These are phyloP conservation scores for Macrophomina tecta DNA, from an alignment of 2,329 filamentous ascomycete species.

Conservation along the genomic window DNA sequence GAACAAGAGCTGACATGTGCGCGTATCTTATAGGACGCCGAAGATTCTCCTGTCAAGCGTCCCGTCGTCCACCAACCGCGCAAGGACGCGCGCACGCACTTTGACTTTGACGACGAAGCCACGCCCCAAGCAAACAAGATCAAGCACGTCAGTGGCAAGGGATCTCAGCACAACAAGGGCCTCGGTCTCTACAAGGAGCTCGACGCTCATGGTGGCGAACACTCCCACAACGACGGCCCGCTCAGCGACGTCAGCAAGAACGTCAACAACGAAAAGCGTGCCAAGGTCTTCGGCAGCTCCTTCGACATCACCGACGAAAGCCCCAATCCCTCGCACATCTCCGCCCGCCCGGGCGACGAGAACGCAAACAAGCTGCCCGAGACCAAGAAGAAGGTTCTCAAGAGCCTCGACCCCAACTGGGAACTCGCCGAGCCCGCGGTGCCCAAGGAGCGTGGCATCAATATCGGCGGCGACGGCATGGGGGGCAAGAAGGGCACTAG, in stretches of 20 bases:
- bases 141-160: conserved; percentile 45
- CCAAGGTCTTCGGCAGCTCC: conserved; percentile 78
- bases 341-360: conserved; percentile 43
- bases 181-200: conserved; percentile 79
- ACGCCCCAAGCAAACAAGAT: conserved; percentile 59
- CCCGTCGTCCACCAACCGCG: conserved; percentile 71
- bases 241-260: conserved; percentile 74
- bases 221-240: conserved; percentile 53
- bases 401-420: conserved; percentile 68
- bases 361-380: conserved; percentile 37
- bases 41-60: conserved; percentile 64
- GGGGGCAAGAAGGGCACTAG: conserved; percentile 44
- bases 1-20: background rate
- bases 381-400: conserved; percentile 33
- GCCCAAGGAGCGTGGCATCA: conserved; percentile 42
- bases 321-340: conserved; percentile 47
- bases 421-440: conserved; percentile 45
- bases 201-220: conserved; percentile 62
- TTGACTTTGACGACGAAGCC: conserved; percentile 80
- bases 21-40: conserved; percentile 30
- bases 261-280: conserved; percentile 74
- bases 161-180: conserved; percentile 68
- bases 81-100: conserved; percentile 81
- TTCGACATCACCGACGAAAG: conserved; percentile 77
- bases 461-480: conserved; percentile 49